These are phyloP conservation scores for Phalaenopsis hybrid DNA, from an alignment of 116 monocot species.

Conservation along the genomic window DNA sequence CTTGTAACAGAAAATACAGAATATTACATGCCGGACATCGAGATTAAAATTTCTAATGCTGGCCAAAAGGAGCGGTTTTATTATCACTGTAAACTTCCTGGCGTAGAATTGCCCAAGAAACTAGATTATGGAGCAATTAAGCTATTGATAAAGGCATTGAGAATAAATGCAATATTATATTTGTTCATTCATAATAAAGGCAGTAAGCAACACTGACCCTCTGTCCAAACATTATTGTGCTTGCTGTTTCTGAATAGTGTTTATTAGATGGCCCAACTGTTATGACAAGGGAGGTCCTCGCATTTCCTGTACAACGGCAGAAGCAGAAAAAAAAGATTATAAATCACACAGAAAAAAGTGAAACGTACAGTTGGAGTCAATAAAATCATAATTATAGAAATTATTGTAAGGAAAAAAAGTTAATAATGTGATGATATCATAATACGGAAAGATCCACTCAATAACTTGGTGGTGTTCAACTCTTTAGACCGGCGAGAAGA, in stretches of 20 bases:
- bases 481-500: neutral
- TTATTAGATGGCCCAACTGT: conserved; percentile 62
- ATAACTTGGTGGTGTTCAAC: neutral
- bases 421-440: neutral
- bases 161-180: neutral
- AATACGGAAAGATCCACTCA: neutral
- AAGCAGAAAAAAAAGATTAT: neutral
- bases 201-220: conserved; percentile 39
- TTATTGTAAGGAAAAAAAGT: neutral
- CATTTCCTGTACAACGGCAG: conserved; percentile 43
- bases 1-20: neutral
- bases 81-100: neutral
- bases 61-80: neutral
- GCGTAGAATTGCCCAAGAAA: neutral
- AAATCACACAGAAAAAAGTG: neutral
- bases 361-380: neutral
- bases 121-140: neutral
- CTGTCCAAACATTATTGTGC: conserved; percentile 85
- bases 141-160: neutral
- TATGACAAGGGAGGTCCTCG: conserved; percentile 70
- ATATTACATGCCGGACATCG: neutral
- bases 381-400: neutral
- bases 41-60: neutral
- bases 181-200: neutral
- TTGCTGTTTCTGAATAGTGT: conserved; percentile 67